Evolutionary conservation across 179 eudicot species (phyloP).

Genomic region (Beta corolliflora): DNA sequence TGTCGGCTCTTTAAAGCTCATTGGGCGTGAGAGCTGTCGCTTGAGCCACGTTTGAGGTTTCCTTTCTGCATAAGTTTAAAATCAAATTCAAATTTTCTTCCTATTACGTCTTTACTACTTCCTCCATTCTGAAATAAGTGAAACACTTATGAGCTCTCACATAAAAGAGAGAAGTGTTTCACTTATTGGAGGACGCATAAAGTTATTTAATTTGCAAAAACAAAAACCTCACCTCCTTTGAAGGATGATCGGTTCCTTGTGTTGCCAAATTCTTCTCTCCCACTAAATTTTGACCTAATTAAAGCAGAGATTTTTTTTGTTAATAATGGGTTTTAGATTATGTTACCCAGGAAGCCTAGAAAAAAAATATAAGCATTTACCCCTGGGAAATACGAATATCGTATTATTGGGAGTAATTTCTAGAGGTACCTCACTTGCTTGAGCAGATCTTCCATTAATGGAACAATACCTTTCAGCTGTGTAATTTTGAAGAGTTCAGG

Average conservation of each 20-base stretch:
- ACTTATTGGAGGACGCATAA: no score
- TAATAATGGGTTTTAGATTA: neutral
- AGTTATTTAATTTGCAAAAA: neutral
- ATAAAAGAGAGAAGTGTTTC: no score
- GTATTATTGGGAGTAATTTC: conserved; percentile 15
- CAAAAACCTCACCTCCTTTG: conserved; percentile 30
- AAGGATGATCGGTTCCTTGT: conserved; percentile 21
- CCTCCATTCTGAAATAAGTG: no score
- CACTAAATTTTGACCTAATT: neutral
- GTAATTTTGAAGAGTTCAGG: neutral
- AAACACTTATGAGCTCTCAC: no score
- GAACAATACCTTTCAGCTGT: neutral
- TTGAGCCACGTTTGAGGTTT: conserved; percentile 58
- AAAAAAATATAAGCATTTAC: neutral
- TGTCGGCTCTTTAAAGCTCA: conserved; percentile 41
- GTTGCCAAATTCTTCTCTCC: conserved; percentile 15
- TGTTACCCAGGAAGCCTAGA: neutral
- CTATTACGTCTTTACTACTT: neutral
- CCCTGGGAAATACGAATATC: conserved; percentile 7
- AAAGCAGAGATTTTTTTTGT: neutral
- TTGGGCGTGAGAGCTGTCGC: conserved; percentile 54
- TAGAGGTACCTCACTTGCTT: conserved; percentile 21
- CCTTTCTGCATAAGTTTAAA: conserved; percentile 44
- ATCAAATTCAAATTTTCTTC: neutral
- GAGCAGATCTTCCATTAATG: conserved; percentile 16